Conservation (phyloP, 768 basidiomycete genomes). For the Austroboletus eburneus region DNA sequence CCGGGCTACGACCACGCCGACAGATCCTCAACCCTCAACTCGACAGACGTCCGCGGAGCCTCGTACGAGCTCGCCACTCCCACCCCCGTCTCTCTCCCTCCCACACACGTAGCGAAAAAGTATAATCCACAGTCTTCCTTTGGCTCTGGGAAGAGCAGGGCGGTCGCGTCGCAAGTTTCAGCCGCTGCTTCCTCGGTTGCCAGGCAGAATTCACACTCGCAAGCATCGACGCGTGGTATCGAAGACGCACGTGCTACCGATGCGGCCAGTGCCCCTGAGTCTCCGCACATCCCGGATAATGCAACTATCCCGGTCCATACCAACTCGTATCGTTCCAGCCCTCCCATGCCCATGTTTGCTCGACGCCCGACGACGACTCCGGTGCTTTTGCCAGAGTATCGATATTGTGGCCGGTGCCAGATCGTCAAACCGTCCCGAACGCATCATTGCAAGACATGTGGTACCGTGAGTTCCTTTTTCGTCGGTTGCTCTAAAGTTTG, state of each 20-base stretch:
- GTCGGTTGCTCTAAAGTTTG: not conserved
- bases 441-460: constrained; percentile 81
- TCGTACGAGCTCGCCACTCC: constrained; percentile 27
- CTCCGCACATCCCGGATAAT: constrained; percentile 4
- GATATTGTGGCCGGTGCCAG: constrained; percentile 62
- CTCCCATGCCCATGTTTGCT: constrained; percentile 14
- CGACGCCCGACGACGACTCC: constrained; percentile 39
- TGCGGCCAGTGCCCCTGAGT: constrained; percentile 5
- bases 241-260: constrained; percentile 20
- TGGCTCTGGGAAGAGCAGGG: constrained; percentile 18
- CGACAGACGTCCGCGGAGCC: constrained; percentile 25
- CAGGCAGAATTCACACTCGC: constrained; percentile 15
- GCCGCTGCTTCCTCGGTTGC: constrained; percentile 10
- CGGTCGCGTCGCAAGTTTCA: constrained; percentile 9
- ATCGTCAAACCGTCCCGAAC: constrained; percentile 70
- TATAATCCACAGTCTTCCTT: constrained; percentile 18
- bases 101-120: constrained; percentile 14
- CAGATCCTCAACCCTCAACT: constrained; percentile 18
- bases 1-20: constrained; percentile 21
- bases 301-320: constrained; percentile 9
- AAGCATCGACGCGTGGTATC: constrained; percentile 11
- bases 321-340: constrained; percentile 4
- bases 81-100: constrained; percentile 6
- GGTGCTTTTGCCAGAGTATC: constrained; percentile 54
- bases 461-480: constrained; percentile 52